A percentile compares a stretch with the other conserved stretches of the same genome.
Conservation (phyloP, 176 grass and related monocot genomes). For the Bothriochloa decipiens region DNA sequence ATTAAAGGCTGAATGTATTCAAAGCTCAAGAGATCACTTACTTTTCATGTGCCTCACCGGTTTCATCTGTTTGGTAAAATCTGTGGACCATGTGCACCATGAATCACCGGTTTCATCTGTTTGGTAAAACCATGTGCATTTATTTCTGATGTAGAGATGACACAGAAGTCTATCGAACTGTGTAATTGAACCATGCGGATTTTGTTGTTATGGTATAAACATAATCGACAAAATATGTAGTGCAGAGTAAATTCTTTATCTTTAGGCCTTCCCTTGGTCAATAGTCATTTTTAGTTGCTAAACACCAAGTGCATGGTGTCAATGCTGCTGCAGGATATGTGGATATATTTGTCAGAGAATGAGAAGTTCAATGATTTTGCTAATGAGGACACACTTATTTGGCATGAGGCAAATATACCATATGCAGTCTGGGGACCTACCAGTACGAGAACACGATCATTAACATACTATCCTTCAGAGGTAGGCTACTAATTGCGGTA, state of each 20-base stretch:
- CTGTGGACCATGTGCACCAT: not conserved
- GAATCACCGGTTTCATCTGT: no score
- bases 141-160: not conserved
- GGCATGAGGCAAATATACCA: conserved; percentile 98
- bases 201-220: not conserved
- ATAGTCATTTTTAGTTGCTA: conserved; percentile 21
- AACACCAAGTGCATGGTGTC: conserved; percentile 25
- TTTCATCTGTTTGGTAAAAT: no score
- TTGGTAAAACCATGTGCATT: not conserved
- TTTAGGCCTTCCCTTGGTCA: not conserved
- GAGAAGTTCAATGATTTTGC: conserved; percentile 91
- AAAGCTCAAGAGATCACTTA: not conserved
- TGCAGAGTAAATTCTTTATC: not conserved
- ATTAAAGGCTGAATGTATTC: not conserved
- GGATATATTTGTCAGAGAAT: conserved; percentile 90
- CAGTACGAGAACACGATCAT: conserved; percentile 65
- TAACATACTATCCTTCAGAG: conserved; percentile 92
- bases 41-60: not conserved
- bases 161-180: not conserved
- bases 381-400: conserved; percentile 87
- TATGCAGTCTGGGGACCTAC: conserved; percentile 83
- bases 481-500: conserved; percentile 47
- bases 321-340: conserved; percentile 86
- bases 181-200: not conserved
- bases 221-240: conserved; percentile 1